phyloP scores from a whole-genome alignment of 371 early-diverging fungal genomes.

The Saksenaea oblongispora region DNA sequence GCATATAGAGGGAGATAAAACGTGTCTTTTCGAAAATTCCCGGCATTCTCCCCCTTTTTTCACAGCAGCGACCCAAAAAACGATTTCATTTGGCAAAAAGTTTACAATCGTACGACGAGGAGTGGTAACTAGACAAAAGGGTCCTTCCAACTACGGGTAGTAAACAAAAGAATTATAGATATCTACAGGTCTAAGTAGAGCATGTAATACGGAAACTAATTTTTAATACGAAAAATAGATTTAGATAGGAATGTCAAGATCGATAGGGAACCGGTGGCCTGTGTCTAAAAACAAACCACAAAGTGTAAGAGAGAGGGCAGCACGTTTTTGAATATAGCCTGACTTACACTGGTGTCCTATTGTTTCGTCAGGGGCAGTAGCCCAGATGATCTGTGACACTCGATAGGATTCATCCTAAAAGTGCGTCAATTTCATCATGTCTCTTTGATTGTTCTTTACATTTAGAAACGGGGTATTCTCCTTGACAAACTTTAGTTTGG shows the following conservation, averaged over 20 bases:
- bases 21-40: neutral
- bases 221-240: neutral
- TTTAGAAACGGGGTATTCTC: slow-evolving; percentile 81
- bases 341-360: slow-evolving; percentile 7
- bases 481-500: slow-evolving; percentile 72
- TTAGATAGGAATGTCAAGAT: slow-evolving; percentile 16
- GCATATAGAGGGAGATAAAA: neutral
- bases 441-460: slow-evolving; percentile 23
- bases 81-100: neutral
- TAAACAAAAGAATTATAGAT: neutral
- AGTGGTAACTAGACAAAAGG: neutral
- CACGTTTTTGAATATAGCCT: no score
- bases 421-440: neutral
- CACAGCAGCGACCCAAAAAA: neutral
- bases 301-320: no score
- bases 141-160: slow-evolving; percentile 2
- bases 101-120: neutral
- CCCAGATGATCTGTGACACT: slow-evolving; percentile 51
- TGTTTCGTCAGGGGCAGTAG: slow-evolving; percentile 32
- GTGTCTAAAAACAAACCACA: no score
- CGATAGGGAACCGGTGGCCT: slow-evolving; percentile 39
- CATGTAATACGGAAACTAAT: neutral
- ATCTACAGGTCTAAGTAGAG: neutral
- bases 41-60: no score
- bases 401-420: slow-evolving; percentile 41